These are phyloP conservation scores for Fomitopsis serialis DNA, from an alignment of 768 basidiomycete genomes.

Conservation along the genomic window DNA sequence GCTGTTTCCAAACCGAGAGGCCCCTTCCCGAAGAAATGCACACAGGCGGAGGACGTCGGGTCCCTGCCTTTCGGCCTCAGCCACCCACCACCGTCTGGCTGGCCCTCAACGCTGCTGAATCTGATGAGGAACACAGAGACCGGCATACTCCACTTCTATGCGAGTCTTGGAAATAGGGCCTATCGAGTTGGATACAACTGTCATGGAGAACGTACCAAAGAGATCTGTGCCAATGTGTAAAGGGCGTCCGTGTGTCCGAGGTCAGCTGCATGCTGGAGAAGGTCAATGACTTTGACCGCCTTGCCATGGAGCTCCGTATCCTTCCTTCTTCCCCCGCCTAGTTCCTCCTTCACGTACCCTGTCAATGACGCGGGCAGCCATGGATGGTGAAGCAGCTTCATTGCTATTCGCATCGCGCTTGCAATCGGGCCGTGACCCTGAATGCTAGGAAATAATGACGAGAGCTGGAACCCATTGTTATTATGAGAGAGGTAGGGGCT, in stretches of 20 bases:
- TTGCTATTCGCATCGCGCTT: slow-evolving; percentile 58
- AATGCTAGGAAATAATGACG: slow-evolving; percentile 60
- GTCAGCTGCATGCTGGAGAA: slow-evolving; percentile 77
- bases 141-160: too few relatives aligned
- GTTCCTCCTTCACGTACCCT: slow-evolving; percentile 34
- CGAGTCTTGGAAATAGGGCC: too few relatives aligned
- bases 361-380: slow-evolving; percentile 41
- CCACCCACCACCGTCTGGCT: too few relatives aligned
- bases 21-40: too few relatives aligned
- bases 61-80: too few relatives aligned
- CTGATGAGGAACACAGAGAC: too few relatives aligned
- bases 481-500: slow-evolving; percentile 35
- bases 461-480: slow-evolving; percentile 49
- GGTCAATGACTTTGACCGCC: slow-evolving; percentile 76
- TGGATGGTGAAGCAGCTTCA: slow-evolving; percentile 61
- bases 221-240: slow-evolving; percentile 60
- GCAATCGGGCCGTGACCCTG: slow-evolving; percentile 78
- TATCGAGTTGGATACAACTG: neutral
- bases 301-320: slow-evolving; percentile 66
- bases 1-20: too few relatives aligned
- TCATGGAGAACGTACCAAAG: slow-evolving; percentile 52
- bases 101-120: too few relatives aligned
- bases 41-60: too few relatives aligned
- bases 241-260: slow-evolving; percentile 73
- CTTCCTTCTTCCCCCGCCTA: slow-evolving; percentile 37